Percentiles rank a stretch among this genome's conserved stretches.
Evolutionary conservation across 805 yeast genomes (phyloP).

Genomic region (Blastobotrys americana): DNA sequence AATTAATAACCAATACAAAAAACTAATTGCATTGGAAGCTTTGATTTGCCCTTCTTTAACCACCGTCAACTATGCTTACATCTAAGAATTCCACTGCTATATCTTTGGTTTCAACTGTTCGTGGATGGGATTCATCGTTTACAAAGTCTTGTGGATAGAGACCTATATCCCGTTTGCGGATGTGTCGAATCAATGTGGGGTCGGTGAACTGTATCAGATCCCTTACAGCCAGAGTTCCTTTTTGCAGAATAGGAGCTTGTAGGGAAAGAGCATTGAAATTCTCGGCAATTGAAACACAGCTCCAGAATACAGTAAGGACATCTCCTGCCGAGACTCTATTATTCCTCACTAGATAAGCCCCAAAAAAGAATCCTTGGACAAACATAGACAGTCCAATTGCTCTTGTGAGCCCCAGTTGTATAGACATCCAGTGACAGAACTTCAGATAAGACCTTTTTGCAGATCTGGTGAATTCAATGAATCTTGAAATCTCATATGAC

Average conservation of each 20-base stretch:
- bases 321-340: conserved; percentile 49
- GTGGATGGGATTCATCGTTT: no score
- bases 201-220: conserved; percentile 41
- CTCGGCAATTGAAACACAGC: conserved; percentile 69
- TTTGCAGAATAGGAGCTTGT: conserved; percentile 55
- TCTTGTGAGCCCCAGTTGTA: conserved; percentile 52
- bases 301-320: conserved; percentile 74
- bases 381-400: conserved; percentile 63
- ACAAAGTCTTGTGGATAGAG: conserved; percentile 21
- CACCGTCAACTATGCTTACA: conserved; percentile 5
- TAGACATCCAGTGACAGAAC: conserved; percentile 39
- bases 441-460: conserved; percentile 37
- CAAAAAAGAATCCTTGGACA: conserved; percentile 92
- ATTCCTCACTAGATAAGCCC: conserved; percentile 53
- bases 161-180: conserved; percentile 20
- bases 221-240: conserved; percentile 61
- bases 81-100: no score
- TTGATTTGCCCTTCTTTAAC: conserved; percentile 8
- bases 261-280: conserved; percentile 49
- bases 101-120: no score
- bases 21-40: no score
- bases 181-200: conserved; percentile 7
- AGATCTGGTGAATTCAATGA: conserved; percentile 32
- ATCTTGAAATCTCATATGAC: conserved; percentile 40
- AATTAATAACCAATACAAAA: no score